Conservation (phyloP, 176 grass and related monocot species). For the Musa troglodytarum region DNA sequence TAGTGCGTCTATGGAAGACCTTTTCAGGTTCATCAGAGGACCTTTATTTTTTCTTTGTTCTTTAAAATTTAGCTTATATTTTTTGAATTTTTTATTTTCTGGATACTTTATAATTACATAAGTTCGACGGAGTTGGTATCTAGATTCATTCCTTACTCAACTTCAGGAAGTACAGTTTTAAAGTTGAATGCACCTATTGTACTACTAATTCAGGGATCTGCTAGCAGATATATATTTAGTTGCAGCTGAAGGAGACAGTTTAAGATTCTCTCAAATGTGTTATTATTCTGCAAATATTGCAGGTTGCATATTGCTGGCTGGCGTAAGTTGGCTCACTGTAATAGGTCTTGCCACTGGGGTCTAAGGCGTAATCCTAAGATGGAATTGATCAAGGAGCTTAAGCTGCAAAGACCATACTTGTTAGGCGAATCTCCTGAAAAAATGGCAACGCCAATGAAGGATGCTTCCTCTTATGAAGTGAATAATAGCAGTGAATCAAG, state of each 20-base stretch:
- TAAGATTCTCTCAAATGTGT: too few species aligned
- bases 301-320: conserved; percentile 64
- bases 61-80: neutral
- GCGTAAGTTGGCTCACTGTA: conserved; percentile 52
- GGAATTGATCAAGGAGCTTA: conserved; percentile 68
- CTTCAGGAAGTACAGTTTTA: neutral
- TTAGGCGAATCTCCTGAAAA: conserved; percentile 37
- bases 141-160: neutral
- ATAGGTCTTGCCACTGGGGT: conserved; percentile 58
- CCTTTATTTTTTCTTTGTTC: neutral
- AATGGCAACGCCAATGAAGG: conserved; percentile 32
- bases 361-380: conserved; percentile 59
- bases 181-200: neutral
- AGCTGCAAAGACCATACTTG: conserved; percentile 53
- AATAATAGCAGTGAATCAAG: conserved; percentile 27
- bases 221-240: too few species aligned
- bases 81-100: neutral
- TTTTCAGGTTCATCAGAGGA: conserved; percentile 51
- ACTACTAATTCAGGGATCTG: too few species aligned
- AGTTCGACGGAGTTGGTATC: too few species aligned
- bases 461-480: conserved; percentile 16
- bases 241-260: too few species aligned
- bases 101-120: too few species aligned
- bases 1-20: conserved; percentile 37
- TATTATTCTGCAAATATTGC: conserved; percentile 1